These are phyloP conservation scores for Pascua sp. DNA, from an alignment of 1,284 basidiomycete species.

Conservation along the genomic window DNA sequence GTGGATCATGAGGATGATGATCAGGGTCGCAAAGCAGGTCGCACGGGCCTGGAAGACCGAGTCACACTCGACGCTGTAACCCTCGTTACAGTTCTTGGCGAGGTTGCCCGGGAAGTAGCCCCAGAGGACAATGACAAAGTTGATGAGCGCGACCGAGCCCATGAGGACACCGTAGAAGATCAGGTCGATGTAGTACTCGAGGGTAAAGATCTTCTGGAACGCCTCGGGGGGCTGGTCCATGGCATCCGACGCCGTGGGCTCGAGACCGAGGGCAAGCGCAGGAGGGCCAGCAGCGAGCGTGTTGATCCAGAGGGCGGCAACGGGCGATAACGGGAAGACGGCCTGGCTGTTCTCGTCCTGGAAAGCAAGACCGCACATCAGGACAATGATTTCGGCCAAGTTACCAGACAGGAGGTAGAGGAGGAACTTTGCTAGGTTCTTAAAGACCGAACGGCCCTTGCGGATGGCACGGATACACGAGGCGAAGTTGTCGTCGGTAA, in stretches of 20 bases:
- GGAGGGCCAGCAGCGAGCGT: conserved; percentile 56
- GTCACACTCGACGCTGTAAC: conserved; percentile 7
- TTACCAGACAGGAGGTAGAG: conserved; percentile 59
- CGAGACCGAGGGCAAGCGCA: conserved; percentile 62
- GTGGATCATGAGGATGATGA: conserved; percentile 54
- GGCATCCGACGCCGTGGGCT: conserved; percentile 57
- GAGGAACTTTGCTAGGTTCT: conserved; percentile 51
- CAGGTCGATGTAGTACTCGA: conserved; percentile 57
- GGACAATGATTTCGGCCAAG: conserved; percentile 59
- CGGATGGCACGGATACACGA: conserved; percentile 64
- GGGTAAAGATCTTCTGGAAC: conserved; percentile 57
- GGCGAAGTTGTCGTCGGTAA: conserved; percentile 70
- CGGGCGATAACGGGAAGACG: conserved; percentile 65
- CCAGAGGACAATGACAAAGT: conserved; percentile 58
- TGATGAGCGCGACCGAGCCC: conserved; percentile 56
- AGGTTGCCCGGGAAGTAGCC: conserved; percentile 54
- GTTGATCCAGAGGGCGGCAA: conserved; percentile 63
- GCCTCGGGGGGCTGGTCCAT: conserved; percentile 59
- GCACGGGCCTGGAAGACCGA: conserved; percentile 58
- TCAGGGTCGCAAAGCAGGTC: conserved; percentile 57
- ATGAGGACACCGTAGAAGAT: conserved; percentile 63
- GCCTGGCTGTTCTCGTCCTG: conserved; percentile 57
- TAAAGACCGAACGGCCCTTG: conserved; percentile 60
- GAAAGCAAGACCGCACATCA: conserved; percentile 67
- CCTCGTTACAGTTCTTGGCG: conserved; percentile 56